Base-by-base conservation (phyloP, 2,329 filamentous ascomycete genomes). In the Talaromyces amestolkiae region DNA sequence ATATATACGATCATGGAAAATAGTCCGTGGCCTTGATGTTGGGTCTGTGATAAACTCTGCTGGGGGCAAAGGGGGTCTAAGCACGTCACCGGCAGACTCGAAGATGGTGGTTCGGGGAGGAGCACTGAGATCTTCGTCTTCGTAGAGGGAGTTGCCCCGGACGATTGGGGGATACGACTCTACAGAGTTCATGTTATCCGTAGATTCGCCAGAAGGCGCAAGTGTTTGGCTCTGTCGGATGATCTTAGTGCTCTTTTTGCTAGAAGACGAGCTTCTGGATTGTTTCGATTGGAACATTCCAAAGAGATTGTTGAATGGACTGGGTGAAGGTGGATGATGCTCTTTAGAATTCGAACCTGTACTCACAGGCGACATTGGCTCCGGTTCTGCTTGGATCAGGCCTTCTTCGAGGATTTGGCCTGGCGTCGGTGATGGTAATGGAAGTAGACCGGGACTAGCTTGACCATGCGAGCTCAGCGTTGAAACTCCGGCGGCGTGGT, bases 1-100 rank as follows among this genome's bases (percentile, higher is more conserved):
- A 74, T 99, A 99, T 17, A 99, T 87, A 11, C 95, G 89, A 76
- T 99, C 95, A 76, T 99, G 95, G 78, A 98, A 98, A 67, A 99
- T 99, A 1, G 94, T 94, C 56, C 92, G 87, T 0, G 92, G 88
- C 17, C 95, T 89, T 60, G 87, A 89, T 1, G 89, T 84, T 8
- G 95, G 94, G 71, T 98, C 91, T 61, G 93, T 86, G 43, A 99
- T 83, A 77, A 92, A 99, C 53, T 93, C 89, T 3, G 87, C 83
- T 0, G 91, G 86, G 17, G 95, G 94, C 39, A 98, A 80, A 58
- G 93, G 94, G 5, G 95, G 95, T 75, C 94, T 96, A 47, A 99
- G 85, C 3, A 99, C 81, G 76, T 99, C 94, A 11, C 93, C 92
- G 0, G 95, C 95, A 4, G 94, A 93, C 79, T 99, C 95, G 67